A percentile compares a stretch with the other conserved stretches of the same genome.
phyloP scores from a whole-genome alignment of 768 basidiomycete species.

The Cystofilobasidium macerans region DNA sequence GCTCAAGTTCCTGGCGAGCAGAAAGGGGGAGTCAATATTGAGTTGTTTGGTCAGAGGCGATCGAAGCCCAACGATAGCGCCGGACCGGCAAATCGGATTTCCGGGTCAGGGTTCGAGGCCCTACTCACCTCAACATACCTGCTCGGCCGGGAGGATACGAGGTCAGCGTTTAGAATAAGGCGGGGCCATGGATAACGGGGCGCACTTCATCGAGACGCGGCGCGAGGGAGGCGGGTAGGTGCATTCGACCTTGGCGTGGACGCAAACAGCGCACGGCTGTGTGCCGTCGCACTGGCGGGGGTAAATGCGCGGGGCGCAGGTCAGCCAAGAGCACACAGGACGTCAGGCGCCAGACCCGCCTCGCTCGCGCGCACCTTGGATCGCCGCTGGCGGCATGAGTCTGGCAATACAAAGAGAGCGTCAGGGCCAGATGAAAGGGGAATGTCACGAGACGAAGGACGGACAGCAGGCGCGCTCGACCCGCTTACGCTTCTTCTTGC shows the following conservation, averaged over 20 bases:
- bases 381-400: neutral
- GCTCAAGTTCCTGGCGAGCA: neutral
- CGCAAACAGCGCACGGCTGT: conserved; percentile 1
- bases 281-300: neutral
- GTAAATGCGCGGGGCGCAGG: neutral
- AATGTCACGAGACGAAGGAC: neutral
- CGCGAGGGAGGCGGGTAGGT: neutral
- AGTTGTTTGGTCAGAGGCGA: too few relatives aligned
- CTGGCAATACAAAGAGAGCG: neutral
- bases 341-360: neutral
- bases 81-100: neutral
- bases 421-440: neutral
- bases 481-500: conserved; percentile 3
- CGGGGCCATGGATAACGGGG: neutral
- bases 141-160: neutral
- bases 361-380: neutral
- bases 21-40: neutral
- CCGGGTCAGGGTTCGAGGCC: neutral
- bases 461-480: conserved; percentile 1
- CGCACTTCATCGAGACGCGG: conserved; percentile 2
- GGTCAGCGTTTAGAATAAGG: neutral
- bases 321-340: neutral
- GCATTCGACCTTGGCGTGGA: neutral
- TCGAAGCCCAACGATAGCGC: too few relatives aligned
- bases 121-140: conserved; percentile 5